Base-by-base conservation (phyloP, 129 eudicot genomes). In the Flaveria bidentis region DNA sequence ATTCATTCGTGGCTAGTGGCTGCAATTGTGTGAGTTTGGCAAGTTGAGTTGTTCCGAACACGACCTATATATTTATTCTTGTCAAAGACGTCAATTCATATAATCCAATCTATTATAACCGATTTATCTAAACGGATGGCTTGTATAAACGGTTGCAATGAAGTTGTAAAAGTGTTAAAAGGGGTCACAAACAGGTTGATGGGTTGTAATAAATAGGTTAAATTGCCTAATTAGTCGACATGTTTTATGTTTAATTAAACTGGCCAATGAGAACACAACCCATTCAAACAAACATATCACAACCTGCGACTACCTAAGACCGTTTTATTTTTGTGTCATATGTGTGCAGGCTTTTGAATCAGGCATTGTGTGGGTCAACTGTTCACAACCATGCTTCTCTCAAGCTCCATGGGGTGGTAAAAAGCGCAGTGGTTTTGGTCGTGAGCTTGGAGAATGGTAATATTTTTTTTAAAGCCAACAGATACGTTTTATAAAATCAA, bases 321-420 rank as follows among this genome's bases (percentile, higher is more conserved):
- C 26, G 4, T 9, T 61, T 1, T 8, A 61, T 13, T 18, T 2
- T 18, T 33, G 14, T 62, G 75, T 73, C 49, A 9, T 58, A 36
- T 61, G 69, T 69, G 53, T 64, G 69, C 86, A 94, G 99, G 97
- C 96, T 74, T 79, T 95, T 67, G 92, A 91, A 68, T 83, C 88
- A 5, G 99, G 99, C 63, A 80, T 91, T 53, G 97, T 95, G 10
- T 95, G 99, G 99, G 77, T 95, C 20, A 95, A 95, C 86, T 95
- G 99, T 85, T 95, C 99, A 47, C 99, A 95, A 80, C 99, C 99
- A 14, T 91, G 97, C 84, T 95, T 95, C 85, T 87, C 86, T 63
- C 99, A 95, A 85, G 97, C 97, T 84, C 99, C 99, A 12, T 95
- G 99, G 99, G 99, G 99, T 42, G 99, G 99, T 62, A 95, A 81